A percentile compares a stretch with the other conserved stretches of the same genome.
phyloP scores from a whole-genome alignment of 2,329 filamentous ascomycete species.

The Botrytis byssoidea region DNA sequence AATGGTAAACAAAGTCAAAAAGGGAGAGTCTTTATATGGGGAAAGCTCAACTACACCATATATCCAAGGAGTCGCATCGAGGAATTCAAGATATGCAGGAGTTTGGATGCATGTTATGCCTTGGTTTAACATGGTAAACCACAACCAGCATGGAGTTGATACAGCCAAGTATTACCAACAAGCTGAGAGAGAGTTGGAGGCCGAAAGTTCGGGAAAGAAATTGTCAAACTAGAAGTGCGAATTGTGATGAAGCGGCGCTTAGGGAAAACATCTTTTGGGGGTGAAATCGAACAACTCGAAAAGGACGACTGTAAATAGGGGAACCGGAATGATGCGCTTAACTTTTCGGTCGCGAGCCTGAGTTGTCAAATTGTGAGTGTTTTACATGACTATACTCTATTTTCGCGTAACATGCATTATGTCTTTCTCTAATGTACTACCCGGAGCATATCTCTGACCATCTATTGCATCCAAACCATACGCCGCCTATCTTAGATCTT shows the following conservation, averaged over 20 bases:
- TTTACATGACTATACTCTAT: background rate
- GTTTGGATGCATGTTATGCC: constrained; percentile 82
- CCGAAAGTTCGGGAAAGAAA: constrained; percentile 54
- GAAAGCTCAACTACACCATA: constrained; percentile 74
- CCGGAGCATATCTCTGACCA: background rate
- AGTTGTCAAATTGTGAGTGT: background rate
- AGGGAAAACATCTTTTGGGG: constrained; percentile 12
- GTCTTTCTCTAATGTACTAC: background rate
- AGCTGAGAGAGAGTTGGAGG: constrained; percentile 89
- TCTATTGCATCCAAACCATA: background rate
- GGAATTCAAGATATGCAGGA: constrained; percentile 89
- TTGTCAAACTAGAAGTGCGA: constrained; percentile 11
- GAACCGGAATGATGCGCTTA: constrained; percentile 13
- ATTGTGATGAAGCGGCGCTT: background rate
- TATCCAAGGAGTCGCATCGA: constrained; percentile 87
- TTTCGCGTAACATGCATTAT: background rate
- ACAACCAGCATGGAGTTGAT: constrained; percentile 89
- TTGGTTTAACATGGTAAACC: constrained; percentile 99
- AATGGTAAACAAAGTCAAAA: constrained; percentile 96
- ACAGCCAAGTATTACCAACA: constrained; percentile 98
- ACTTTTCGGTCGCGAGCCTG: background rate
- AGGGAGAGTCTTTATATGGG: constrained; percentile 85
- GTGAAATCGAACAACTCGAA: background rate
- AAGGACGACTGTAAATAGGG: constrained; percentile 19
- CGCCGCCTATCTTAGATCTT: background rate